These are phyloP conservation scores for Aspergillus ochraceoroseus DNA, from an alignment of 2,329 filamentous ascomycete genomes.

Conservation along the genomic window DNA sequence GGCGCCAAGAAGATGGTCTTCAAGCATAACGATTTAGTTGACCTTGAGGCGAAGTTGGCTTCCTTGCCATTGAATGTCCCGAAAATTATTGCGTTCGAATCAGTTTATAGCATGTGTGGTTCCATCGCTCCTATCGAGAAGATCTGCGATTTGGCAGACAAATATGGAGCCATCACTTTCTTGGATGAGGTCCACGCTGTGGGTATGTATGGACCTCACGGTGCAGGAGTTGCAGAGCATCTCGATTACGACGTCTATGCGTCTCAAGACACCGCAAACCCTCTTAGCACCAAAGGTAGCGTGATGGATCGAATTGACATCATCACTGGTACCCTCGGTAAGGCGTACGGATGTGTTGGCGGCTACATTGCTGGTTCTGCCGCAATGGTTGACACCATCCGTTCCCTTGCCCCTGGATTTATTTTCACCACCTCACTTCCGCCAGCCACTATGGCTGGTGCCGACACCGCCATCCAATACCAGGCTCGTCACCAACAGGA, in stretches of 20 bases:
- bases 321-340: conserved; percentile 93
- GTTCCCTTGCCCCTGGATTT: conserved; percentile 92
- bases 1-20: conserved; percentile 97
- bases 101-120: conserved; percentile 98
- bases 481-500: conserved; percentile 82
- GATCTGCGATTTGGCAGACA: conserved; percentile 93
- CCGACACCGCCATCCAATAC: conserved; percentile 86
- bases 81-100: conserved; percentile 98
- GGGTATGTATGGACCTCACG: conserved; percentile 96
- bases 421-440: conserved; percentile 98
- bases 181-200: conserved; percentile 98
- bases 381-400: conserved; percentile 84
- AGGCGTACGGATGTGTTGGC: conserved; percentile 95
- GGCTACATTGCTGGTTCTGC: conserved; percentile 92
- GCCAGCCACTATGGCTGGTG: conserved; percentile 94
- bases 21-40: conserved; percentile 94
- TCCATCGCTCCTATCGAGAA: conserved; percentile 92
- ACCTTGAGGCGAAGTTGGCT: conserved; percentile 87
- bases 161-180: conserved; percentile 96
- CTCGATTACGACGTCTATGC: conserved; percentile 86
- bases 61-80: conserved; percentile 77
- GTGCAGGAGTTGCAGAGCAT: conserved; percentile 94
- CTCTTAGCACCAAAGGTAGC: conserved; percentile 57
- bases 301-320: conserved; percentile 96
- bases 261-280: conserved; percentile 58